Base-by-base conservation (phyloP, 2,329 filamentous ascomycete genomes). In the Diaporthe sp. region DNA sequence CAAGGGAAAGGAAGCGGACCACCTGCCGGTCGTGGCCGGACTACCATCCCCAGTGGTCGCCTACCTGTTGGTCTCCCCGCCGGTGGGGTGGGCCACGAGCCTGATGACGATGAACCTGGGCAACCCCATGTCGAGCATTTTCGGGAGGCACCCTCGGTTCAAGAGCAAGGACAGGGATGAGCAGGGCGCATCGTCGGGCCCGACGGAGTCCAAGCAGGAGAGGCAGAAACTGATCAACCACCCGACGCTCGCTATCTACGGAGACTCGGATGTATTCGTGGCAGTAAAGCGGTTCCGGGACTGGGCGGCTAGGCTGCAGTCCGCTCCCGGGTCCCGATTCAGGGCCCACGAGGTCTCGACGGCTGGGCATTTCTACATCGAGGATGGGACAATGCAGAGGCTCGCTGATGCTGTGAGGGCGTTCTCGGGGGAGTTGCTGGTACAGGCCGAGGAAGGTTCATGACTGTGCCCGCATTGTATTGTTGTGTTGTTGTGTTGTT, bases 211-310 rank as follows among this genome's bases (percentile, higher is more conserved):
- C 9, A 73, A 58, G 25, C 37, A 55, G 61, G 78, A 70, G 39
- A 50, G 92, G 72, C 82, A 84, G 69, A 91, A 93, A 79, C 84
- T 94, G 65, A 83, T 90, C 1, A 81, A 83, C 2, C 87, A 92
- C 78, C 86, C 88, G 0, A 93, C 93, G 0, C 81, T 98, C 44
- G 92, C 91, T 0, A 82, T 97, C 0, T 97, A 92, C 79, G 96
- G 96, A 1, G 90, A 92, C 68, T 86, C 89, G 5, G 96, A 98
- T 81, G 84, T 88, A 0, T 97, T 98, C 77, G 92, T 94, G 1
- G 89, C 92, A 1, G 86, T 85, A 4, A 88, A 87, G 73, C 94
- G 90, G 81, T 85, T 96, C 77, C 87, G 89, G 15, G 83, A 86
- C 1, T 98, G 96, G 96, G 77, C 79, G 7, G 83, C 86, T 53